phyloP scores from a whole-genome alignment of 2,329 filamentous ascomycete species.

The Clarireedia monteithiana region DNA sequence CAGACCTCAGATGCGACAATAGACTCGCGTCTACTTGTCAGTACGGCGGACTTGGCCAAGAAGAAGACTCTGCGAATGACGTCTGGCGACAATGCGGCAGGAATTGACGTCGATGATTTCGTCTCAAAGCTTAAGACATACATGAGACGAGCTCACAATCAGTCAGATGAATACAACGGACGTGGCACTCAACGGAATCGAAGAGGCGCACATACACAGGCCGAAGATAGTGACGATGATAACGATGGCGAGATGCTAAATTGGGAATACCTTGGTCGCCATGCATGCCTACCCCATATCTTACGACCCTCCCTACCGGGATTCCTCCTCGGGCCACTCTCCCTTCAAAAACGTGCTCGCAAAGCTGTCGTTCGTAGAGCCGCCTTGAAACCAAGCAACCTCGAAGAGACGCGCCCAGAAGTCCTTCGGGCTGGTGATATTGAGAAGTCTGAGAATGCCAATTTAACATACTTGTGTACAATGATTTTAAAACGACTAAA shows the following conservation, averaged over 20 bases:
- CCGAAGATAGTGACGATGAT: conserved; percentile 55
- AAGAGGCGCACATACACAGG: conserved; percentile 27
- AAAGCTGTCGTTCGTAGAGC: conserved; percentile 63
- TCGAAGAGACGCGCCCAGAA: conserved; percentile 67
- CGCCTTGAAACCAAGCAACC: conserved; percentile 55
- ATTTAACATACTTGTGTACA: conserved; percentile 70
- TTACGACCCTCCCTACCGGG: conserved; percentile 69
- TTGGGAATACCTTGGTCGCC: conserved; percentile 76
- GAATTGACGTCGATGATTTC: conserved; percentile 85
- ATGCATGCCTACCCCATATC: conserved; percentile 66
- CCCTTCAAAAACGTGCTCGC: conserved; percentile 76
- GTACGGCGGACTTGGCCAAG: conserved; percentile 70
- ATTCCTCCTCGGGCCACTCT: conserved; percentile 82
- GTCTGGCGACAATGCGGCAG: conserved; percentile 63
- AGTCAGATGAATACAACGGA: conserved; percentile 43
- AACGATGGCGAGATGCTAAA: conserved; percentile 72
- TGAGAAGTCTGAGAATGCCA: conserved; percentile 65
- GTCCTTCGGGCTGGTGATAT: conserved; percentile 70
- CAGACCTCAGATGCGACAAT: conserved; percentile 88
- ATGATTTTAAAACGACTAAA: conserved; percentile 60
- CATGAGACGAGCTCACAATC: conserved; percentile 61
- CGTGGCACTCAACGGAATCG: conserved; percentile 30
- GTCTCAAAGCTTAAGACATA: conserved; percentile 83
- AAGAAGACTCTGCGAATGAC: conserved; percentile 70
- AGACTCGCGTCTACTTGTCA: conserved; percentile 80